These are phyloP conservation scores for Colletotrichum siamense DNA, from an alignment of 2,329 filamentous ascomycete species.

Conservation along the genomic window DNA sequence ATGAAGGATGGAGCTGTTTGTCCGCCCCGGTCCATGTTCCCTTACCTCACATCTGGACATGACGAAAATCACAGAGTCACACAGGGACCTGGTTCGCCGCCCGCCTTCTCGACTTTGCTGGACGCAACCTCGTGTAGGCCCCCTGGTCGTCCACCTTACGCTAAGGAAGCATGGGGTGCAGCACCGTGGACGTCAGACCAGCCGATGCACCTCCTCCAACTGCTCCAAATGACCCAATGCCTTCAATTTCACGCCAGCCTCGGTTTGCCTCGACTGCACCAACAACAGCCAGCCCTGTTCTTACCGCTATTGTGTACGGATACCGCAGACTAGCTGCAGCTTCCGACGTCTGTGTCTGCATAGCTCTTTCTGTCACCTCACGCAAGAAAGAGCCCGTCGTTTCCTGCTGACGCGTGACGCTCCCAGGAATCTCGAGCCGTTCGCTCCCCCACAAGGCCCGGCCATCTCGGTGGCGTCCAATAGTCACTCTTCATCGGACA, in stretches of 20 bases:
- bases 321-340: background rate
- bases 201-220: background rate
- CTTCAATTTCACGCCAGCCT: background rate
- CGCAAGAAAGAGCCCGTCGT: background rate
- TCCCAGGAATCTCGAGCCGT: background rate
- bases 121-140: slow-evolving; percentile 18
- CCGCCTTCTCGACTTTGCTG: background rate
- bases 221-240: background rate
- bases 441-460: background rate
- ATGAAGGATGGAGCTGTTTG: slow-evolving; percentile 8
- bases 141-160: background rate
- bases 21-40: background rate
- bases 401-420: slow-evolving; percentile 4
- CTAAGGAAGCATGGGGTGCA: slow-evolving; percentile 10
- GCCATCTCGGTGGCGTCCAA: slow-evolving; percentile 12
- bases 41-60: background rate
- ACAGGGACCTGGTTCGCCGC: background rate
- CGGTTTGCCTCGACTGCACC: background rate
- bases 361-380: background rate
- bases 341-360: background rate
- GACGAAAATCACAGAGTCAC: slow-evolving; percentile 7
- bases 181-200: slow-evolving; percentile 1
- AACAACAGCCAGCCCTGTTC: background rate
- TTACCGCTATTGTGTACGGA: background rate
- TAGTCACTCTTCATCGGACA: slow-evolving; percentile 15